Evolutionary conservation across 2,329 filamentous ascomycete species (phyloP).

Genomic region (Colletotrichum sp.): DNA sequence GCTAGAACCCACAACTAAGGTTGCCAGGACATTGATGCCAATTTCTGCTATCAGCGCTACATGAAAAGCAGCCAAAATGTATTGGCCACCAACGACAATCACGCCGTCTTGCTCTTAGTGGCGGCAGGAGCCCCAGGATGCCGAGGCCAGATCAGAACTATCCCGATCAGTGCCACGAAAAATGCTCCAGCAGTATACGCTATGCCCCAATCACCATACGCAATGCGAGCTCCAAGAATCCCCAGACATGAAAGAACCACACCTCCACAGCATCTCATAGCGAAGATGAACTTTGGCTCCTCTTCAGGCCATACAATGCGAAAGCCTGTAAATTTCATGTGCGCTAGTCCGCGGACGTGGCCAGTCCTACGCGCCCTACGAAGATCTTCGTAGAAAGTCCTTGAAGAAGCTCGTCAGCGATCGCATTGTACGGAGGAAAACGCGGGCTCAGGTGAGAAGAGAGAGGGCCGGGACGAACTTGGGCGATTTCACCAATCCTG

Average conservation of each 20-base stretch:
- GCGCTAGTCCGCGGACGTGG: neutral
- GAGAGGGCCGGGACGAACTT: neutral
- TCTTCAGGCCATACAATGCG: neutral
- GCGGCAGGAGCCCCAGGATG: accelerated
- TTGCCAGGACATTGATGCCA: accelerated
- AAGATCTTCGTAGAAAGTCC: too few relatives aligned
- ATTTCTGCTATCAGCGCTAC: too few relatives aligned
- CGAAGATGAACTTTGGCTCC: accelerated
- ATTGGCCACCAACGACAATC: neutral
- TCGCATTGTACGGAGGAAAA: accelerated
- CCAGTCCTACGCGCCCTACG: neutral
- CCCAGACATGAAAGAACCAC: neutral
- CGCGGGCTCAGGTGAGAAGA: too few relatives aligned
- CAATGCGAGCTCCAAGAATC: neutral
- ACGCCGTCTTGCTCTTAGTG: neutral
- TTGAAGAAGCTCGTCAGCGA: accelerated
- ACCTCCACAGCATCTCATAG: neutral
- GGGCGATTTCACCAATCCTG: accelerated
- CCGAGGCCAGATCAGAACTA: neutral
- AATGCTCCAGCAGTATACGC: constrained; percentile 1
- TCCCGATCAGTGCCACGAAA: neutral
- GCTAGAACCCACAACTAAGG: too few relatives aligned
- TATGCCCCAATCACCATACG: neutral
- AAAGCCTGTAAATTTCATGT: neutral
- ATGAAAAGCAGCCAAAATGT: accelerated